A percentile compares a stretch with the other conserved stretches of the same genome.
Evolutionary conservation across 345 rosid genomes (phyloP).

Genomic region (Pistacia integerrima): DNA sequence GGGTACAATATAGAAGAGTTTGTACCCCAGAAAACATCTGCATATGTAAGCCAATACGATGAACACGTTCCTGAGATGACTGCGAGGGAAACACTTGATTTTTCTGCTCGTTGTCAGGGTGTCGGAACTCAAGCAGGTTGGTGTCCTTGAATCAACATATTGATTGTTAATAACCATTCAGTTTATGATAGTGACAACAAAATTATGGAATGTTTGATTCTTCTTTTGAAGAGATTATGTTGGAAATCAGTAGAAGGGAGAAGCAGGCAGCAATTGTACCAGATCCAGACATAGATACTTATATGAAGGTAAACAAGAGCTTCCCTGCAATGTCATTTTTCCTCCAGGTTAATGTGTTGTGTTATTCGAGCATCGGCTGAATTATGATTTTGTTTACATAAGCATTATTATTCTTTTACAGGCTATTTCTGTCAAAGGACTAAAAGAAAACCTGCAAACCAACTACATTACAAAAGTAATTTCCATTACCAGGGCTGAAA

Average conservation of each 20-base stretch:
- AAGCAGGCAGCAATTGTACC: constrained; percentile 27
- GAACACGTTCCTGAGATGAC: constrained; percentile 28
- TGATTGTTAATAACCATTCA: background rate
- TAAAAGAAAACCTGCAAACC: constrained; percentile 26
- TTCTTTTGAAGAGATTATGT: constrained; percentile 15
- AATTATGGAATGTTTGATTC: background rate
- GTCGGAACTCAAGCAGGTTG: constrained; percentile 29
- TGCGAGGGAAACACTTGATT: constrained; percentile 12
- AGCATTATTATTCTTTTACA: constrained; percentile 1
- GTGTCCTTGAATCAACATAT: background rate
- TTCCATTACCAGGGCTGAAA: background rate
- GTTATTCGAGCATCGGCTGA: background rate
- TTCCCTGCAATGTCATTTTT: too few species aligned
- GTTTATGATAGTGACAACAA: background rate
- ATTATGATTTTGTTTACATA: too few species aligned
- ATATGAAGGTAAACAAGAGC: background rate
- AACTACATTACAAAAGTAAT: constrained; percentile 35
- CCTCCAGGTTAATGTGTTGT: too few species aligned
- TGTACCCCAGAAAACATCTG: constrained; percentile 23
- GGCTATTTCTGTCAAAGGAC: constrained; percentile 33
- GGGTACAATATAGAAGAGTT: too few species aligned
- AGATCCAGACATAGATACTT: constrained; percentile 9
- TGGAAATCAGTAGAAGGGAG: constrained; percentile 30
- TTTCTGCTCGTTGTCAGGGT: constrained; percentile 37
- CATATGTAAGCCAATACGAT: constrained; percentile 23